Base-by-base conservation (phyloP, 2,329 filamentous ascomycete genomes). In the Sphaerostilbella broomeana region DNA sequence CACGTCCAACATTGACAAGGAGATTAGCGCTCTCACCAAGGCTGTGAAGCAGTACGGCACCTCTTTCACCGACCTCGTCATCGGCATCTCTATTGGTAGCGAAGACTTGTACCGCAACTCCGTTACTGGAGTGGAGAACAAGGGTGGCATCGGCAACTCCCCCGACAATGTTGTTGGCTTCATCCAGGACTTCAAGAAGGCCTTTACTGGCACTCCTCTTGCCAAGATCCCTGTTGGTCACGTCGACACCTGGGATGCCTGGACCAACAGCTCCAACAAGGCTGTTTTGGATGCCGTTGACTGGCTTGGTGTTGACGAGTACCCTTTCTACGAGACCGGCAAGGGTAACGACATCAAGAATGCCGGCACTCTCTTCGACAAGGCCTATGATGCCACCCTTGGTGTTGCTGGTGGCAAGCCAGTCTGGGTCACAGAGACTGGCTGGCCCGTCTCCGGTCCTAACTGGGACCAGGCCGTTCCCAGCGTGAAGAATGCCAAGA, bases 201-300 rank as follows among this genome's bases (percentile, higher is more conserved):
- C 74, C 40, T 76, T 87, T 51, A 55, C 69, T 34, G 52, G 53
- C 50, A 64, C 57, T 12, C 42, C 59, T 12, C 61, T 73, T 13
- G 48, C 66, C 58, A 66, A 65, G 35, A 62, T 69, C 43, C 68
- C 75, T 35, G 63, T 81, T 46, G 78, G 79, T 18, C 80, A 84
- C 58, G 79, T 83, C 49, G 80, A 84, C 60, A 84, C 79, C 37
- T 82, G 77, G 73, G 77, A 77, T 30, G 70, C 68, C 32, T 80
- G 75, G 75, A 67, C 72, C 32, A 74, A 83, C 60, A 45, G 58
- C 42, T 70, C 69, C 53, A 82, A 81, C 65, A 69, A 69, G 51
- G 60, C 63, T 39, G 77, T 84, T 43, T 69, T 82, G 47, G 65
- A 73, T 43, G 77, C 75, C 39, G 67, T 74, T 45, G 80, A 84